phyloP scores from a whole-genome alignment of 208 protist species.

The Leishmania lainsoni region DNA sequence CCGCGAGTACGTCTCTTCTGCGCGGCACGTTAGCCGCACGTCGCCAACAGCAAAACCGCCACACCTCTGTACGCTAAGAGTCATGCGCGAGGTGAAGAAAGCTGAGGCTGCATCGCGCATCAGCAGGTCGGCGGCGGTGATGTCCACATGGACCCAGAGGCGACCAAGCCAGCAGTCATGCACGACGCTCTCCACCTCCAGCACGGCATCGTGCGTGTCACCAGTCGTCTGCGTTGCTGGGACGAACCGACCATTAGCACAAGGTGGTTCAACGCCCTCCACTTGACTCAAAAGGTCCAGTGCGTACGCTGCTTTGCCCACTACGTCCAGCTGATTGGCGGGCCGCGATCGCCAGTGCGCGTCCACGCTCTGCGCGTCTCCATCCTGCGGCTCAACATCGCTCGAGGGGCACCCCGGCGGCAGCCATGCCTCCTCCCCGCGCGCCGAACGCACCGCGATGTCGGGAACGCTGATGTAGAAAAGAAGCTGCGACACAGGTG shows the following conservation, averaged over 20 bases:
- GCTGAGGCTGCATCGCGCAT: constrained; percentile 3
- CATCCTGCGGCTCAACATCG: background rate
- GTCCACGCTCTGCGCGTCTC: background rate
- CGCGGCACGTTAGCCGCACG: constrained; percentile 2
- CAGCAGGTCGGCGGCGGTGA: background rate
- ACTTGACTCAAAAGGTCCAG: constrained; percentile 1
- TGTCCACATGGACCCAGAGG: constrained; percentile 13
- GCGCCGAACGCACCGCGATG: constrained; percentile 4
- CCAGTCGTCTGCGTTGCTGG: background rate
- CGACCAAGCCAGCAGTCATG: constrained; percentile 24
- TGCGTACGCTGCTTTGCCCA: constrained; percentile 13
- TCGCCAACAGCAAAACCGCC: constrained; percentile 22
- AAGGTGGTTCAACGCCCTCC: background rate
- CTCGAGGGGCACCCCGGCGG: background rate
- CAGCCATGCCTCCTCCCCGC: constrained; percentile 16
- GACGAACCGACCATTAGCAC: background rate
- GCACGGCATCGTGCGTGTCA: constrained; percentile 14
- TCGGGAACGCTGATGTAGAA: constrained; percentile 13
- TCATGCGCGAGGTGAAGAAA: constrained; percentile 14
- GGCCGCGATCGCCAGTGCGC: background rate
- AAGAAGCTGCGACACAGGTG: constrained; percentile 8
- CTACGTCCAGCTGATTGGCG: background rate
- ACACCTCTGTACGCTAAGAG: constrained; percentile 11
- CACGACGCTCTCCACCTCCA: constrained; percentile 23
- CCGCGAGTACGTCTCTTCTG: constrained; percentile 22